Percentiles rank a stretch among this genome's conserved stretches.
Evolutionary conservation across 108 stramenopile genomes (phyloP).

Genomic region (Stephanodiscus triporus): DNA sequence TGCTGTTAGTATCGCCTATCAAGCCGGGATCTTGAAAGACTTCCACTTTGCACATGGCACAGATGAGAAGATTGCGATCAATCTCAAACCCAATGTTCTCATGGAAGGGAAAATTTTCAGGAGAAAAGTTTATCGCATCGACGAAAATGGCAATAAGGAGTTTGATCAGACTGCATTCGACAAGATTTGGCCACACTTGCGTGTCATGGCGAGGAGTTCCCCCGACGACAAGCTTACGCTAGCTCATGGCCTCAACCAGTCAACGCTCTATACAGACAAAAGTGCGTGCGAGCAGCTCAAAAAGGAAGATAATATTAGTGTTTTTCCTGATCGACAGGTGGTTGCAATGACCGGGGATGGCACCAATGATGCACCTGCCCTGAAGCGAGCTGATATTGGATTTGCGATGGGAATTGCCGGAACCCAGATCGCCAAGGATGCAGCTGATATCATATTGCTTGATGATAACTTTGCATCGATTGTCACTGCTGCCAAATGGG

Average conservation of each 20-base stretch:
- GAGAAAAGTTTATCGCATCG: conserved; percentile 58
- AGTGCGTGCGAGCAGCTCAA: conserved; percentile 47
- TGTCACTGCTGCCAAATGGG: conserved; percentile 98
- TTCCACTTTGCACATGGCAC: conserved; percentile 64
- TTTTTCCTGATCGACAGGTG: conserved; percentile 91
- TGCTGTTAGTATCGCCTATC: conserved; percentile 93
- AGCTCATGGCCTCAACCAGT: conserved; percentile 88
- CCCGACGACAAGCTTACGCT: conserved; percentile 87
- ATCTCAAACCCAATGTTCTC: conserved; percentile 77
- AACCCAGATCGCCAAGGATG: conserved; percentile 97
- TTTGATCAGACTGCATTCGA: conserved; percentile 87
- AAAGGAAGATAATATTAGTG: conserved; percentile 56
- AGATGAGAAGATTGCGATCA: conserved; percentile 65
- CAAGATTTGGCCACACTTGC: conserved; percentile 83
- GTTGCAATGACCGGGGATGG: conserved; percentile 99
- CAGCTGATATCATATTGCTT: conserved; percentile 92
- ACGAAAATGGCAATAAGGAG: conserved; percentile 64
- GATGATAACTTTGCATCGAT: conserved; percentile 98
- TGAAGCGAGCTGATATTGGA: conserved; percentile 98
- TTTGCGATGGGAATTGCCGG: conserved; percentile 98
- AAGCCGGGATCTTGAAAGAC: conserved; percentile 81
- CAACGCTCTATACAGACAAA: conserved; percentile 73
- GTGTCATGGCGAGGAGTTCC: conserved; percentile 78
- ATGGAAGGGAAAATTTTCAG: conserved; percentile 86
- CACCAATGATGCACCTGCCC: conserved; percentile 98